Base-by-base conservation (phyloP, 2,329 filamentous ascomycete genomes). In the Fonsecaea erecta region DNA sequence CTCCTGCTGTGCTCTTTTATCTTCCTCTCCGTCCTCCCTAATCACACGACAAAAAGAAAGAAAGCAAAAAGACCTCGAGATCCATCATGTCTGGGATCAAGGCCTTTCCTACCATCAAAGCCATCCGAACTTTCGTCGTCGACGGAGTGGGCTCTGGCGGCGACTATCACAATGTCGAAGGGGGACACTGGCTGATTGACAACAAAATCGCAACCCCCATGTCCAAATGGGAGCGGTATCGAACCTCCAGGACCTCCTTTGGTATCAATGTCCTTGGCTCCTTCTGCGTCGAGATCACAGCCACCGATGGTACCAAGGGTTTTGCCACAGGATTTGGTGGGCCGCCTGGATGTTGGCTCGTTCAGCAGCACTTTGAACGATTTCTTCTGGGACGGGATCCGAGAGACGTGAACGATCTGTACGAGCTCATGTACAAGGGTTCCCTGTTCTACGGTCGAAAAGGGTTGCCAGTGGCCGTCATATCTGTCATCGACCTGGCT, bases 381-480 rank as follows among this genome's bases (percentile, higher is more conserved):
- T 97, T 97, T 84, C 81, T 97, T 67, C 84, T 97, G 71, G 93
- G 92, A 48, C 89, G 91, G 72, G 93, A 97, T 77, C 93, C 93
- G 11, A 86, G 93, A 72, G 92, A 97, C 75, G 96, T 92, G 60
- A 97, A 96, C 79, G 86, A 93, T 68, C 83, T 97, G 32, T 97
- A 96, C 76, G 93, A 97, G 82, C 92, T 96, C 77, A 97, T 97
- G 93, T 97, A 97, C 82, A 88, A 93, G 66, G 91, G 86, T 1
- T 96, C 92, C 71, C 96, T 97, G 91, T 97, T 97, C 83, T 97
- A 97, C 75, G 93, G 93, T 67, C 89, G 93, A 71, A 97, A 97
- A 78, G 93, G 93, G 53, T 86, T 97, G 1, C 90, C 93, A 1
- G 86, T 94, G 11, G 93, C 93, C 60, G 90, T 96, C 74, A 97